These are phyloP conservation scores for Oryza brachyantha DNA, from an alignment of 176 grass and related monocot species.

Conservation along the genomic window DNA sequence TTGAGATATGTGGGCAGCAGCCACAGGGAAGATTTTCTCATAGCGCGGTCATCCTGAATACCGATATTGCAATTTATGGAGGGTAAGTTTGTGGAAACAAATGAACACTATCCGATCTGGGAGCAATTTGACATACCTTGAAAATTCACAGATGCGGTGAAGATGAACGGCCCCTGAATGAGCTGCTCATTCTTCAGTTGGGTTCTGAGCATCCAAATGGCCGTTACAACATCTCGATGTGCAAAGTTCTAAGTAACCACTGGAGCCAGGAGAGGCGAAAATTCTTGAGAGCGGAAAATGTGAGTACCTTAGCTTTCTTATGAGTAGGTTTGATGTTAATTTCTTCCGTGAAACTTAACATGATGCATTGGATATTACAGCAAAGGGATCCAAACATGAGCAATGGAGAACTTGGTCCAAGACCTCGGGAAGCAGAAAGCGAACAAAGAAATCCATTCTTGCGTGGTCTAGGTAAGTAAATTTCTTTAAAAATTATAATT, in stretches of 20 bases:
- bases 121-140: slow-evolving; percentile 1
- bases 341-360: background rate
- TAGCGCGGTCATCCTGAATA: slow-evolving; percentile 62
- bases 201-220: slow-evolving; percentile 95
- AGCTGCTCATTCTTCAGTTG: slow-evolving; percentile 85
- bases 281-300: slow-evolving; percentile 54
- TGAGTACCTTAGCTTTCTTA: slow-evolving; percentile 23
- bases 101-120: background rate
- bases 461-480: slow-evolving; percentile 44
- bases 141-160: slow-evolving; percentile 70
- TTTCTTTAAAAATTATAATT: background rate
- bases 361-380: slow-evolving; percentile 25
- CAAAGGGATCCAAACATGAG: slow-evolving; percentile 36
- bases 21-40: slow-evolving; percentile 95
- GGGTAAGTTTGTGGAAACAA: slow-evolving; percentile 49
- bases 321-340: background rate
- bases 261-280: slow-evolving; percentile 90
- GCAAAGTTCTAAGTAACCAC: slow-evolving; percentile 89
- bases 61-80: slow-evolving; percentile 89
- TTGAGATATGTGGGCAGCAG: slow-evolving; percentile 78
- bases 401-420: slow-evolving; percentile 44
- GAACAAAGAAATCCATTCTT: slow-evolving; percentile 52
- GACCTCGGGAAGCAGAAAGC: slow-evolving; percentile 32
- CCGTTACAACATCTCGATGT: slow-evolving; percentile 89
- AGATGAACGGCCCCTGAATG: slow-evolving; percentile 86